phyloP scores from a whole-genome alignment of 2,329 filamentous ascomycete species.

The Cytospora piceicola region DNA sequence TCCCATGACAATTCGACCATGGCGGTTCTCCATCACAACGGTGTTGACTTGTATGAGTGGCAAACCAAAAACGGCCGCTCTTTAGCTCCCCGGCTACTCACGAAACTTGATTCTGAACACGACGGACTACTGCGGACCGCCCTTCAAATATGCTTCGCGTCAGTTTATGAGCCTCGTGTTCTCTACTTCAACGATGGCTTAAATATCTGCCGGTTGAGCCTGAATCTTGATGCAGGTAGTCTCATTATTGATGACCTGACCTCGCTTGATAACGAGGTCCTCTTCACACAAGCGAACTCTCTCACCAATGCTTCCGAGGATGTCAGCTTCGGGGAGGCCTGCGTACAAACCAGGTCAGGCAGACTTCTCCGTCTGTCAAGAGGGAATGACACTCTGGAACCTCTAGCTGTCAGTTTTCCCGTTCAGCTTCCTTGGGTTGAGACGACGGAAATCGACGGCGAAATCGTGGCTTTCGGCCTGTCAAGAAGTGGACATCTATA shows the following conservation, averaged over 20 bases:
- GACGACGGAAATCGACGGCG: slow-evolving; percentile 47
- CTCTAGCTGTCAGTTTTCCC: slow-evolving; percentile 46
- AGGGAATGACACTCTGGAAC: slow-evolving; percentile 37
- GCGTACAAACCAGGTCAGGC: slow-evolving; percentile 53
- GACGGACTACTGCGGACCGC: slow-evolving; percentile 38
- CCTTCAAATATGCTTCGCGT: slow-evolving; percentile 41
- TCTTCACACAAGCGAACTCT: slow-evolving; percentile 24
- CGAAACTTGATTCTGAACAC: slow-evolving; percentile 45
- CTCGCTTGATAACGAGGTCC: slow-evolving; percentile 27
- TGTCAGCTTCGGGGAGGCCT: slow-evolving; percentile 37
- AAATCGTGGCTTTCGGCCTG: slow-evolving; percentile 62
- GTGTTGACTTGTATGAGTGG: slow-evolving; percentile 73
- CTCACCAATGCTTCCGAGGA: slow-evolving; percentile 2
- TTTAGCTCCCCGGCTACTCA: slow-evolving; percentile 47
- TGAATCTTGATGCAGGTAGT: slow-evolving; percentile 29
- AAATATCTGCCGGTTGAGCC: slow-evolving; percentile 13
- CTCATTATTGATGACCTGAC: slow-evolving; percentile 32
- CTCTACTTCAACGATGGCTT: slow-evolving; percentile 38
- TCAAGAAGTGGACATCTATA: slow-evolving; percentile 78
- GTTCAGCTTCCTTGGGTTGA: slow-evolving; percentile 58
- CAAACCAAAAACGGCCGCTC: slow-evolving; percentile 61
- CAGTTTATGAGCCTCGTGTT: slow-evolving; percentile 38
- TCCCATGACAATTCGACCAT: slow-evolving; percentile 66
- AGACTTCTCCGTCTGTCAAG: slow-evolving; percentile 47
- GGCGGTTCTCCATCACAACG: slow-evolving; percentile 70